Evolutionary conservation across 768 basidiomycete genomes (phyloP).

Genomic region (Austroboletus festivus): DNA sequence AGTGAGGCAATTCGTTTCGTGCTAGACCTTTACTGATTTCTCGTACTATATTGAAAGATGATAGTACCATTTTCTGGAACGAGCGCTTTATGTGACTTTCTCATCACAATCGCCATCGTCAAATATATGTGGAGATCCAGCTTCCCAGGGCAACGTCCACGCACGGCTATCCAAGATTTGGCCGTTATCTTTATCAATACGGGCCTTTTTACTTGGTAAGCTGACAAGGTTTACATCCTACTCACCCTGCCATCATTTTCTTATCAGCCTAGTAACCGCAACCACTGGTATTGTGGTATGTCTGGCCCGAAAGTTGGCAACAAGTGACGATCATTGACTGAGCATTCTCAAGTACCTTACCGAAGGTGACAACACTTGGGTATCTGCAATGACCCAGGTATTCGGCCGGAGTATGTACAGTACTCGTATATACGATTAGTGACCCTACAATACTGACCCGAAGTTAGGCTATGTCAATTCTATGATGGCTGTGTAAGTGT

Average conservation of each 20-base stretch:
- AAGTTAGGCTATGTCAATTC: conserved; percentile 15
- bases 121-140: background rate
- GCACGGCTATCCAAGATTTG: conserved; percentile 4
- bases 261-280: background rate
- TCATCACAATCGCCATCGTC: background rate
- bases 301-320: background rate
- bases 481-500: conserved; percentile 12
- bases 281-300: conserved; percentile 4
- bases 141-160: background rate
- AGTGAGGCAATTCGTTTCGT: too few relatives aligned
- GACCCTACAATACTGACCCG: background rate
- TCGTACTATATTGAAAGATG: background rate
- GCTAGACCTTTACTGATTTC: background rate
- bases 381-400: conserved; percentile 1
- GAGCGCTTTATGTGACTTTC: background rate
- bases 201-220: conserved; percentile 13
- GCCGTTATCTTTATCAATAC: conserved; percentile 15
- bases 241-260: background rate
- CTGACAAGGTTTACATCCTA: background rate
- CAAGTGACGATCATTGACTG: background rate
- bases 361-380: conserved; percentile 5
- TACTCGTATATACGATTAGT: background rate
- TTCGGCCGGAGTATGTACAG: conserved; percentile 4
- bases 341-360: background rate
- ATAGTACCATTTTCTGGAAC: background rate